Evolutionary conservation across 768 basidiomycete species (phyloP), one percentile per base, ranked within the genome.

Genomic region (Boletus eberwhitei): DNA sequence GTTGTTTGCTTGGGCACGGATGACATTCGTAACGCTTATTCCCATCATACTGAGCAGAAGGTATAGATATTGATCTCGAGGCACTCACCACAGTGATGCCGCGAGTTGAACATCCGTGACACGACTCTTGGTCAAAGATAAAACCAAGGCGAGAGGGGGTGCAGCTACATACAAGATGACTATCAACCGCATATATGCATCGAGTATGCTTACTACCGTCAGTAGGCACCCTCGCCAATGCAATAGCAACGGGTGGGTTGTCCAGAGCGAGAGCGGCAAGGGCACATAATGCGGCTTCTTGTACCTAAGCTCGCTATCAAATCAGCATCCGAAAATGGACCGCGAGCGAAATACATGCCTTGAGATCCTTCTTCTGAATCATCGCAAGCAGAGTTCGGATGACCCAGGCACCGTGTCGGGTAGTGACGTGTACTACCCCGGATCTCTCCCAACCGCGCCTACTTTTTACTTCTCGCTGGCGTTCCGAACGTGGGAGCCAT

Each of bases 381-480:
- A 88, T 67, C 1, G 69, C 70, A 4, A 77, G 66, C 36, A 90
- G 64, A 36, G 75, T 75, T 42, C 80, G 72, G 2, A 80, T 77
- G 8, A 82, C 80, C 86, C 87, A 88, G 0, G 81, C 80, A 8
- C 84, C 82, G 26, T 77, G 73, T 34, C 73, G 73, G 2, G 77
- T 72, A 12, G 69, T 73, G 4, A 73, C 71, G 24, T 70, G 69
- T 14, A 67, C 66, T 1, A 74, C 60, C 0, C 78, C 75, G 0
- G 78, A 72, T 63, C 84, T 86, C 71, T 91, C 89, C 89, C 89
- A 92, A 4, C 88, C 86, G 1, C 89, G 77, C 54, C 81, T 81
- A 3, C 76, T 76, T 58, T 79, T 84, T 24, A 77, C 72, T 48
- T 85, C 84, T 56, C 75, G 78, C 38, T 74, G 64, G 21, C 86